These are phyloP conservation scores for Eutrema yunnanense DNA, from an alignment of 345 rosid genomes.

Conservation along the genomic window DNA sequence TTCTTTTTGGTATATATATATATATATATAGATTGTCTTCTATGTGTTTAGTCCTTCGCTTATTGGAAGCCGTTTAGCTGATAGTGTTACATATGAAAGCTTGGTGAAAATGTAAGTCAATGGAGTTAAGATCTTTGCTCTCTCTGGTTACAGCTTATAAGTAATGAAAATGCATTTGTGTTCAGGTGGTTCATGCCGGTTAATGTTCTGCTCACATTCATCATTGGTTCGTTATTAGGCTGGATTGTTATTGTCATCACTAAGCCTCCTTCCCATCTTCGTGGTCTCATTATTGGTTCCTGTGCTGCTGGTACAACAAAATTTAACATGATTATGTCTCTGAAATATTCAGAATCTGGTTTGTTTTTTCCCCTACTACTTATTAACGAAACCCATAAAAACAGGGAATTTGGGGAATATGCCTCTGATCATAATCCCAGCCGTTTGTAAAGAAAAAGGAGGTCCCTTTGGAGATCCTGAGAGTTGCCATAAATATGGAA, in stretches of 20 bases:
- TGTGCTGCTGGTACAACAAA: constrained; percentile 23
- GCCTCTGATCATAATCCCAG: constrained; percentile 58
- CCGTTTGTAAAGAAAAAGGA: constrained; percentile 53
- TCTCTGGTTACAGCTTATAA: background rate
- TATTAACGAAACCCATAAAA: background rate
- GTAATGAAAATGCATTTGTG: background rate
- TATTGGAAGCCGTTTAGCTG: constrained; percentile 44
- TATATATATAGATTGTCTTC: constrained; percentile 41
- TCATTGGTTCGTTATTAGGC: constrained; percentile 42
- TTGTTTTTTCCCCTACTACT: too few relatives aligned
- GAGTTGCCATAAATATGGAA: too few relatives aligned
- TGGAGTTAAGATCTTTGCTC: background rate
- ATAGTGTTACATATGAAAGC: constrained; percentile 48
- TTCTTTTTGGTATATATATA: background rate
- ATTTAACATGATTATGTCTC: background rate
- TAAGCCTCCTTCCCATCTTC: constrained; percentile 37
- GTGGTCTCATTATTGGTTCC: constrained; percentile 30
- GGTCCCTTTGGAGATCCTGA: constrained; percentile 62
- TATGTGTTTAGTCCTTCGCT: constrained; percentile 61
- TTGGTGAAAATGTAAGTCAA: constrained; percentile 43
- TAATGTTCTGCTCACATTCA: constrained; percentile 46
- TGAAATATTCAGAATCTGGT: background rate
- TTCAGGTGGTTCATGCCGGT: constrained; percentile 66
- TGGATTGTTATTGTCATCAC: constrained; percentile 42
- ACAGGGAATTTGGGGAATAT: constrained; percentile 65